These are phyloP conservation scores for Sporothrix humicola DNA, from an alignment of 2,329 filamentous ascomycete genomes.

Conservation along the genomic window DNA sequence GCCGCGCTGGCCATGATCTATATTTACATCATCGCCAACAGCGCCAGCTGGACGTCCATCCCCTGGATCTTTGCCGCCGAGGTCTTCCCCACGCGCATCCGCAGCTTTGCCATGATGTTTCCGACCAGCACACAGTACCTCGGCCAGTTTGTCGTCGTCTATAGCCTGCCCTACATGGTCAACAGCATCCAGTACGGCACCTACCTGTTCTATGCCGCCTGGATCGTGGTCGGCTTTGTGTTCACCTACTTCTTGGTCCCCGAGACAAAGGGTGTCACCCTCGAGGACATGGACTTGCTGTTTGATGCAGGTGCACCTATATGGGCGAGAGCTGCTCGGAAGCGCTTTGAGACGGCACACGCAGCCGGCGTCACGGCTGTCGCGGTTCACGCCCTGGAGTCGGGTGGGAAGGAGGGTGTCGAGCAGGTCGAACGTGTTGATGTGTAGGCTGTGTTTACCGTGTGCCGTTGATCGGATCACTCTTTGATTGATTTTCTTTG, in stretches of 20 bases:
- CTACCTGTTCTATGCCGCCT: constrained; percentile 38
- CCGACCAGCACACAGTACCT: constrained; percentile 45
- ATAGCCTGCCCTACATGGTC: constrained; percentile 44
- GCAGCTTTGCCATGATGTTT: constrained; percentile 42
- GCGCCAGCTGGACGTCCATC: constrained; percentile 42
- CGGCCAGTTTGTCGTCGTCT: constrained; percentile 43
- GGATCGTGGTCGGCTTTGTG: constrained; percentile 41
- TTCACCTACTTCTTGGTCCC: constrained; percentile 39
- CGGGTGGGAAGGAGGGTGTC: background rate
- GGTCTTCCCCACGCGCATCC: constrained; percentile 42
- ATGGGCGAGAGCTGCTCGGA: constrained; percentile 8
- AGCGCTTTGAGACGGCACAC: constrained; percentile 21
- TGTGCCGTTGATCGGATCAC: too few relatives aligned
- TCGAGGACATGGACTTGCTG: constrained; percentile 43
- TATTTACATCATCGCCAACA: constrained; percentile 40
- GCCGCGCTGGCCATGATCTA: constrained; percentile 43
- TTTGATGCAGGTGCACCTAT: constrained; percentile 33
- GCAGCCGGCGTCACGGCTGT: constrained; percentile 24
- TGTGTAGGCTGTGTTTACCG: background rate
- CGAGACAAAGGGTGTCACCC: constrained; percentile 41
- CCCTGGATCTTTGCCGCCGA: constrained; percentile 40
- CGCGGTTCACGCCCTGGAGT: background rate
- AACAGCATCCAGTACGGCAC: constrained; percentile 31
- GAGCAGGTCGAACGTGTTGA: background rate
- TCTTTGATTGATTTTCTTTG: too few relatives aligned